phyloP scores from a whole-genome alignment of 2,329 filamentous ascomycete genomes.

The Scopulariopsis brevicaulis region DNA sequence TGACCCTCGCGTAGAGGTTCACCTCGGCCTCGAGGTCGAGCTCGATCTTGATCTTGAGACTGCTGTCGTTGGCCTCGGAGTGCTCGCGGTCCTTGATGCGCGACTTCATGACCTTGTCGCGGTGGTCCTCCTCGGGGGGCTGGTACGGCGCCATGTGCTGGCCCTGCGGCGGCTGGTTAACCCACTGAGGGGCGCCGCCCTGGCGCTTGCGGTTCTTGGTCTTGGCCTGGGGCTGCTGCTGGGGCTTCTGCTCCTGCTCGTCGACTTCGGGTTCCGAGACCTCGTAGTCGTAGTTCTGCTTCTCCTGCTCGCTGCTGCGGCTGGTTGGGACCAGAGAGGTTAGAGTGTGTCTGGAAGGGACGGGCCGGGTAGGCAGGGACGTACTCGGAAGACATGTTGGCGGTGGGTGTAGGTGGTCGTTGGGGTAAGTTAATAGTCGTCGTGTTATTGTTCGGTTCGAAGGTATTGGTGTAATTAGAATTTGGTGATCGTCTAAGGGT shows the following conservation, averaged over 20 bases:
- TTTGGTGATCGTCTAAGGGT: not conserved
- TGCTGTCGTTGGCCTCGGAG: not conserved
- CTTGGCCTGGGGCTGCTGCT: not conserved
- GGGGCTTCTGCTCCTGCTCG: not conserved
- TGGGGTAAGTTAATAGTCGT: not conserved
- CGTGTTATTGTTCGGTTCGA: not conserved
- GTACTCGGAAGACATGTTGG: not conserved
- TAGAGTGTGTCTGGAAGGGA: not conserved
- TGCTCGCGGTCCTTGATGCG: slow-evolving; percentile 4
- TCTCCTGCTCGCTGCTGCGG: not conserved
- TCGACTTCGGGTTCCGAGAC: not conserved
- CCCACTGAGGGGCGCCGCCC: not conserved
- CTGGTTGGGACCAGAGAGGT: not conserved
- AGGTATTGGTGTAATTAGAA: not conserved
- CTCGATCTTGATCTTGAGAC: slow-evolving; percentile 48
- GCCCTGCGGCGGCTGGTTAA: not conserved
- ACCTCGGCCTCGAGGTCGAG: slow-evolving; percentile 52
- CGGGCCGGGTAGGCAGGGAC: not conserved
- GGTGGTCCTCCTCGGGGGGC: not conserved
- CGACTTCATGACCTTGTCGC: slow-evolving; percentile 1
- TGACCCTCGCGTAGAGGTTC: slow-evolving; percentile 46
- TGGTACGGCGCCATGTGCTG: not conserved
- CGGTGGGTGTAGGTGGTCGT: not conserved
- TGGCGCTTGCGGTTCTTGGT: not conserved
- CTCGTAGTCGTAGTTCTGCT: not conserved